Conservation (phyloP, 2,329 filamentous ascomycete genomes). For the Lecanoromycetidae sp. region DNA sequence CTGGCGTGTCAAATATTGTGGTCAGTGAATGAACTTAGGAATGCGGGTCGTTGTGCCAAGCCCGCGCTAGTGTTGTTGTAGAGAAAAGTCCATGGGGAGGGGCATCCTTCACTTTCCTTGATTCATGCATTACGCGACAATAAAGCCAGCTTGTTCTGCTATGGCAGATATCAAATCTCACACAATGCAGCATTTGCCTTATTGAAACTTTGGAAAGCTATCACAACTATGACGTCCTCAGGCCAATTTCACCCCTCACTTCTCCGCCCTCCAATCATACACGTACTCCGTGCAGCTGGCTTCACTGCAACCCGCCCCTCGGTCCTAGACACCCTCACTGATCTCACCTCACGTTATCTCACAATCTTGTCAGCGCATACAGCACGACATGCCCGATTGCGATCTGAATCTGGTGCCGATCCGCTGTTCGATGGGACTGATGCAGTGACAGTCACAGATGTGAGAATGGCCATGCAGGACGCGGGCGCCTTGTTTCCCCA, state of each 20-base stretch:
- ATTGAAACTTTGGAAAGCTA: constrained; percentile 15
- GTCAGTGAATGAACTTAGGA: background rate
- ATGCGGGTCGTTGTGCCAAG: constrained; percentile 4
- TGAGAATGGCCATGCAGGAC: constrained; percentile 75
- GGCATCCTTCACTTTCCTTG: too few species aligned
- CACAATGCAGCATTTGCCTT: background rate
- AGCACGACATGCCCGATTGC: constrained; percentile 52
- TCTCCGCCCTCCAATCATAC: constrained; percentile 73
- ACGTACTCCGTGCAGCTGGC: constrained; percentile 82
- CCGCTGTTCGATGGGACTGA: background rate
- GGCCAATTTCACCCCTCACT: constrained; percentile 58
- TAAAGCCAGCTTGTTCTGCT: background rate
- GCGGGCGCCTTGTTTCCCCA: constrained; percentile 62
- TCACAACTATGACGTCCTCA: constrained; percentile 29
- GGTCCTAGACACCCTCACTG: constrained; percentile 77
- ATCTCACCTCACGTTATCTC: constrained; percentile 74
- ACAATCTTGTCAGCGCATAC: constrained; percentile 60
- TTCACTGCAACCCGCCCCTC: constrained; percentile 73
- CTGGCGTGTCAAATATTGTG: too few species aligned
- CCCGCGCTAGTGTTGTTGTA: background rate
- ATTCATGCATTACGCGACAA: background rate
- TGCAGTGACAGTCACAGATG: constrained; percentile 52
- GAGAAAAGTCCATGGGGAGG: background rate
- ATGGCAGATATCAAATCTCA: background rate
- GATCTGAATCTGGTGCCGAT: background rate